Evolutionary conservation across 1,284 basidiomycete species (phyloP), one percentile per base, ranked within the genome.

Genomic region (Irpex rosettiformis): DNA sequence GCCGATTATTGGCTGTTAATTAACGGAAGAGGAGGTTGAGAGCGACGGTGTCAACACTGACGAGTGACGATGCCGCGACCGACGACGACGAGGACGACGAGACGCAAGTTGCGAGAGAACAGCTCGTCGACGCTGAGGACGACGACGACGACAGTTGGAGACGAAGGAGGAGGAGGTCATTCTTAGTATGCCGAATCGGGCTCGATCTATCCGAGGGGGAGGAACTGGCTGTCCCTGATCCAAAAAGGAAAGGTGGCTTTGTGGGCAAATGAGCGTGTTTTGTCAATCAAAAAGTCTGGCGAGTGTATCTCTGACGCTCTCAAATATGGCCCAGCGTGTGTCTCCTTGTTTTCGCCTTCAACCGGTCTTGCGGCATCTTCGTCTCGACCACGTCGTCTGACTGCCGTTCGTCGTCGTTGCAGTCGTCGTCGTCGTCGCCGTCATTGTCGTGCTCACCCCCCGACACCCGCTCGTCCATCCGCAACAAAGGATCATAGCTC

Each of bases 141-240:
- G 48, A 22, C 10, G 11, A 27, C 22, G 48, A 27, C 22, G 22
- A 27, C 24, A 27, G 21, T 8, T 27, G 25, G 48, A 25, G 48
- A 51, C n/a, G 48, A 51, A 16, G 27, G 8, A 27, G 48, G 13
- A 27, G 48, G 25, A 16, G 48, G 24, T 27, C 48, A 51, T 51
- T 51, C 48, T 28, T 51, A 51, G 48, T 51, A 51, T 51, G 22
- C 48, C 48, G 48, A 18, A 51, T 51, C 48, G 27, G 48, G 48
- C 27, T 11, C 21, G 48, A 51, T 51, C 48, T 25, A 28, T 8
- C 48, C 48, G 25, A n/a, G 22, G 18, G 48, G 13, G 24, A 11
- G 48, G 48, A 51, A 27, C 11, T 24, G 48, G 48, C 22, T 51
- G 48, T 51, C 48, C 48, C 48, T 51, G 48, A 51, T 28, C 24